A percentile compares a stretch with the other conserved stretches of the same genome.
Conservation (phyloP, 1,284 basidiomycete genomes). For the Golubevia pallescens region DNA sequence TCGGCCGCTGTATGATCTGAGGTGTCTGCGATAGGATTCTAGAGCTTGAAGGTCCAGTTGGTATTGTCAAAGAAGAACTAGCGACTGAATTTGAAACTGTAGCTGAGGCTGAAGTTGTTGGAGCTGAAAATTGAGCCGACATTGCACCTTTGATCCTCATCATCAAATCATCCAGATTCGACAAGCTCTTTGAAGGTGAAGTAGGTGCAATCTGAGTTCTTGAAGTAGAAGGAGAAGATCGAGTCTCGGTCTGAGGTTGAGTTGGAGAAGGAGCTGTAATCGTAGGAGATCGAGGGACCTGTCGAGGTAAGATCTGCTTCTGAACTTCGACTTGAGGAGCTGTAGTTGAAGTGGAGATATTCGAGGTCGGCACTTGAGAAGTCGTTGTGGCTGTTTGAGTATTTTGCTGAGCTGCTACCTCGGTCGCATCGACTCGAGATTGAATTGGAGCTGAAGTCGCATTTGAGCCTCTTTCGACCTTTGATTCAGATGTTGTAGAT, state of each 20-base stretch:
- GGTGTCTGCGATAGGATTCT: too few species aligned
- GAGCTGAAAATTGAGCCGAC: background rate
- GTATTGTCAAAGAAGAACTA: too few species aligned
- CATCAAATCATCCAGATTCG: slow-evolving; percentile 14
- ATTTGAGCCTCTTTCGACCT: too few species aligned
- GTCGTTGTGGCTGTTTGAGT: too few species aligned
- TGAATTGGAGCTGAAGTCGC: too few species aligned
- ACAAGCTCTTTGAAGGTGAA: slow-evolving; percentile 6
- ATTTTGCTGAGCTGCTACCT: too few species aligned
- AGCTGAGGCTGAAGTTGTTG: background rate
- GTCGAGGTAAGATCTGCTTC: too few species aligned
- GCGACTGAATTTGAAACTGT: background rate
- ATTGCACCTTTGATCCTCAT: slow-evolving; percentile 9
- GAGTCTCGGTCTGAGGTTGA: background rate
- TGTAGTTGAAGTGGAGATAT: too few species aligned
- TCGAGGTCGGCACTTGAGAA: too few species aligned
- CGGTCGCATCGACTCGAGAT: too few species aligned
- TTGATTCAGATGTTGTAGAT: background rate
- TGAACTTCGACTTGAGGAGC: too few species aligned
- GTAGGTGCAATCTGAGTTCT: background rate
- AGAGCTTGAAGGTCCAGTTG: background rate
- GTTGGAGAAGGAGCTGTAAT: slow-evolving; percentile 1
- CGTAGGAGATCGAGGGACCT: background rate
- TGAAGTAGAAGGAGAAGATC: background rate
- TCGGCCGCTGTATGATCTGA: too few species aligned